phyloP scores from a whole-genome alignment of 371 early-diverging fungal genomes.

The Nosema muscidifuracis region DNA sequence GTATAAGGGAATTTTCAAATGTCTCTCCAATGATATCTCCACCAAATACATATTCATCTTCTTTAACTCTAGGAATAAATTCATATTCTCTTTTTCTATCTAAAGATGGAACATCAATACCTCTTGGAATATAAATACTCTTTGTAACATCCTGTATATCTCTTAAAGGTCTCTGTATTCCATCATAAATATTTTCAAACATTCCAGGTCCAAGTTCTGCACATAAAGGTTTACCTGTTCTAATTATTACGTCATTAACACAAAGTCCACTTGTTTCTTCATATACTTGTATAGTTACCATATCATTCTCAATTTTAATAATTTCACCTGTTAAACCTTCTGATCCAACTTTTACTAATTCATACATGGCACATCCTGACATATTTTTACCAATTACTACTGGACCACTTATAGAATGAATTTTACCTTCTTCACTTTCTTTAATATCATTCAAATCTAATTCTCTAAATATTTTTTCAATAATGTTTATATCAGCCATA shows the following conservation, averaged over 20 bases:
- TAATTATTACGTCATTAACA: conserved; percentile 92
- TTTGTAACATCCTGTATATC: conserved; percentile 80
- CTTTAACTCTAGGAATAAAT: conserved; percentile 75
- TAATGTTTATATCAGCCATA: conserved; percentile 24
- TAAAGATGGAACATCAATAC: conserved; percentile 87
- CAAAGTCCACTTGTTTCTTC: conserved; percentile 98
- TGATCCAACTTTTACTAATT: conserved; percentile 97
- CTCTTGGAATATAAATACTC: conserved; percentile 97
- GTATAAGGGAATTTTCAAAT: conserved; percentile 86
- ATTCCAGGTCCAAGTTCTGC: conserved; percentile 98
- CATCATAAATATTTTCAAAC: conserved; percentile 96
- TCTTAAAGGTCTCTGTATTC: conserved; percentile 97
- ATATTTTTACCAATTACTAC: conserved; percentile 97
- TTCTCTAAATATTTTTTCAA: conserved; percentile 41
- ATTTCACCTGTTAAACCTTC: conserved; percentile 95
- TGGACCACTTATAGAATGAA: conserved; percentile 95
- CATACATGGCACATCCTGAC: conserved; percentile 97
- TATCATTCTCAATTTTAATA: conserved; percentile 95
- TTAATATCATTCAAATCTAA: conserved; percentile 48
- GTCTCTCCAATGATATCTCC: conserved; percentile 94
- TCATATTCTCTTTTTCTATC: conserved; percentile 83
- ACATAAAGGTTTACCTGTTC: conserved; percentile 91
- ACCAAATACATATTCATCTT: conserved; percentile 87
- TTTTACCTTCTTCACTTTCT: conserved; percentile 78
- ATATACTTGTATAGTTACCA: conserved; percentile 98